These are phyloP conservation scores for Hyaloperonospora arabidopsidis DNA, from an alignment of 352 stramenopile species.

Conservation along the genomic window DNA sequence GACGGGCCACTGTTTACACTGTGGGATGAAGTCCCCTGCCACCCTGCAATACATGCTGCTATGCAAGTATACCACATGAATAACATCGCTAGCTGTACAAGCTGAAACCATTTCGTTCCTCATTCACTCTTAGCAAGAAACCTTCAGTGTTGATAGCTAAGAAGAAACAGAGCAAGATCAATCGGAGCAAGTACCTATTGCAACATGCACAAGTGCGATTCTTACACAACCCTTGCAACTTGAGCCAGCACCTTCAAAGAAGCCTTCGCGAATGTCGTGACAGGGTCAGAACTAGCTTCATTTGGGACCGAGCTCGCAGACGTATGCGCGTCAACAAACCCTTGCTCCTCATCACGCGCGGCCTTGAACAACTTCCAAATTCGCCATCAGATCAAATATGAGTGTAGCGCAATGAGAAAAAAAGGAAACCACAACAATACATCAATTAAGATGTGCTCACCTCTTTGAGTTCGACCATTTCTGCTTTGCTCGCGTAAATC, in stretches of 20 bases:
- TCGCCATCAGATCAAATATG: not conserved
- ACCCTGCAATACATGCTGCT: constrained; percentile 73
- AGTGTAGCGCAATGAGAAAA: not conserved
- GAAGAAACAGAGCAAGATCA: too few relatives aligned
- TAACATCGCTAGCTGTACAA: too few relatives aligned
- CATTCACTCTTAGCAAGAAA: too few relatives aligned
- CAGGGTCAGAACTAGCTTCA: constrained; percentile 29
- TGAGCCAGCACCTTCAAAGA: constrained; percentile 57
- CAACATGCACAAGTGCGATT: constrained; percentile 1
- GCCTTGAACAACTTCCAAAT: constrained; percentile 55
- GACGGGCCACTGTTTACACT: too few relatives aligned
- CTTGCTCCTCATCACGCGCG: constrained; percentile 62
- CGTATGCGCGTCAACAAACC: constrained; percentile 55
- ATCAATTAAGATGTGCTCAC: constrained; percentile 14
- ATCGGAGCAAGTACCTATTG: too few relatives aligned
- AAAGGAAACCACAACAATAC: not conserved
- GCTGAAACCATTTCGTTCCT: too few relatives aligned
- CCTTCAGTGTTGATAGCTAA: too few relatives aligned
- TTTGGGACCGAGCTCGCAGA: constrained; percentile 38
- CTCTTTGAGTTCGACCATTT: constrained; percentile 63
- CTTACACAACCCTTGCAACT: constrained; percentile 38
- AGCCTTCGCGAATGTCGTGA: constrained; percentile 45
- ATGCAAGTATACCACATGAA: constrained; percentile 24
- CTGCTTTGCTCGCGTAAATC: constrained; percentile 57
- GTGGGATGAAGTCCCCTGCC: constrained; percentile 16